Evolutionary conservation across 371 early-diverging fungal species (phyloP).

Genomic region (Mortierella sp.): DNA sequence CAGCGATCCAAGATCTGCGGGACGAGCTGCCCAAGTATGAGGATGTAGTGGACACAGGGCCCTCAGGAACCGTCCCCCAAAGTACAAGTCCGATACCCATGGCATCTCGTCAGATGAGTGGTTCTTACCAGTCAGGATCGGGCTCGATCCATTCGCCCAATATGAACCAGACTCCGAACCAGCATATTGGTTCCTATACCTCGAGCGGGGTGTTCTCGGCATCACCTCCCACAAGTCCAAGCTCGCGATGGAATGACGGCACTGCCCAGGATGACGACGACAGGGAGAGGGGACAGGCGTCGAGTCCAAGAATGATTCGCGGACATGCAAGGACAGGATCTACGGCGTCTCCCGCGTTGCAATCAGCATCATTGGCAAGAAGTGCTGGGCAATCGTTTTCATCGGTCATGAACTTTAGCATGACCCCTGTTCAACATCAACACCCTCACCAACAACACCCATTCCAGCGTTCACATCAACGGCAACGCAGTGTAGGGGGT

Average conservation of each 20-base stretch:
- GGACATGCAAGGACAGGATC: conserved; percentile 23
- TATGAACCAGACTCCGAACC: conserved; percentile 14
- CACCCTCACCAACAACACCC: conserved; percentile 7
- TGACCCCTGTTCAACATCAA: conserved; percentile 9
- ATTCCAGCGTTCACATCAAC: conserved; percentile 7
- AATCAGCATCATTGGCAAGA: conserved; percentile 25
- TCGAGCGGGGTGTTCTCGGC: conserved; percentile 11
- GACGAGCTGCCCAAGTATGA: conserved; percentile 46
- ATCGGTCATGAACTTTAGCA: conserved; percentile 4
- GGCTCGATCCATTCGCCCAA: too few relatives aligned
- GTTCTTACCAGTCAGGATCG: conserved; percentile 13
- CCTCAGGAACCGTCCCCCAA: too few relatives aligned
- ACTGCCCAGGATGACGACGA: not conserved
- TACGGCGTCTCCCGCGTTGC: conserved; percentile 17
- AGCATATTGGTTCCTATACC: conserved; percentile 7
- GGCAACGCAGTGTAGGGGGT: conserved; percentile 31
- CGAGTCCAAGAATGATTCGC: conserved; percentile 18
- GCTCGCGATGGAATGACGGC: not conserved
- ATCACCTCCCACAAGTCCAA: conserved; percentile 6
- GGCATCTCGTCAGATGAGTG: conserved; percentile 4
- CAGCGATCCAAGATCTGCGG: not conserved
- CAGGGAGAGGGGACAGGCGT: conserved; percentile 14
- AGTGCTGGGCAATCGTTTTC: conserved; percentile 14
- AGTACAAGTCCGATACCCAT: conserved; percentile 7
- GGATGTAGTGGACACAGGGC: conserved; percentile 42